phyloP scores from a whole-genome alignment of 2,329 filamentous ascomycete species.

The Diaporthe citrichinensis region DNA sequence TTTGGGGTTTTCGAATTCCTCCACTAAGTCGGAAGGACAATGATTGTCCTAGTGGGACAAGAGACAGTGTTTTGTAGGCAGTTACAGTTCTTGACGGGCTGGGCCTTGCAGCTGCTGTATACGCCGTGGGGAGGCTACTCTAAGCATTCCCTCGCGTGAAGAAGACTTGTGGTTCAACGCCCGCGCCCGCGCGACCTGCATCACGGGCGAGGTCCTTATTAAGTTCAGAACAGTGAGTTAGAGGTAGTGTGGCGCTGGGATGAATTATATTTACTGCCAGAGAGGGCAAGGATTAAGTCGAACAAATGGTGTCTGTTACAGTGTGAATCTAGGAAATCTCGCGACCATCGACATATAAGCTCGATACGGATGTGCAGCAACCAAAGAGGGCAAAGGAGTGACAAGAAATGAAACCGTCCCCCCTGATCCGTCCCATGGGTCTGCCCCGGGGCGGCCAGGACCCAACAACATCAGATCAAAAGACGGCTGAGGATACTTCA shows the following conservation, averaged over 20 bases:
- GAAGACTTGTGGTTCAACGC: background rate
- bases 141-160: background rate
- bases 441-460: background rate
- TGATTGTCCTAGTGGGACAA: no score
- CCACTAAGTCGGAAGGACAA: no score
- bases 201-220: background rate
- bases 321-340: constrained; percentile 7
- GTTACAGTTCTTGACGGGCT: no score
- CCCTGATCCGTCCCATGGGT: background rate
- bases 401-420: constrained; percentile 36
- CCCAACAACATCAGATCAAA: background rate
- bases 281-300: constrained; percentile 1
- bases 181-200: background rate
- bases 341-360: background rate
- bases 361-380: constrained; percentile 1
- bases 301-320: constrained; percentile 4
- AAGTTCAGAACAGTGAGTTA: background rate
- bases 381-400: constrained; percentile 36
- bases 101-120: constrained; percentile 35
- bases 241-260: background rate
- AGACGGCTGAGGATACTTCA: background rate
- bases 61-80: no score
- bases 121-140: constrained; percentile 40
- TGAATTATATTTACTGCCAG: constrained; percentile 14
- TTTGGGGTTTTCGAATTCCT: no score